These are phyloP conservation scores for Ustilago shanxiensis DNA, from an alignment of 1,284 basidiomycete genomes.

Conservation along the genomic window DNA sequence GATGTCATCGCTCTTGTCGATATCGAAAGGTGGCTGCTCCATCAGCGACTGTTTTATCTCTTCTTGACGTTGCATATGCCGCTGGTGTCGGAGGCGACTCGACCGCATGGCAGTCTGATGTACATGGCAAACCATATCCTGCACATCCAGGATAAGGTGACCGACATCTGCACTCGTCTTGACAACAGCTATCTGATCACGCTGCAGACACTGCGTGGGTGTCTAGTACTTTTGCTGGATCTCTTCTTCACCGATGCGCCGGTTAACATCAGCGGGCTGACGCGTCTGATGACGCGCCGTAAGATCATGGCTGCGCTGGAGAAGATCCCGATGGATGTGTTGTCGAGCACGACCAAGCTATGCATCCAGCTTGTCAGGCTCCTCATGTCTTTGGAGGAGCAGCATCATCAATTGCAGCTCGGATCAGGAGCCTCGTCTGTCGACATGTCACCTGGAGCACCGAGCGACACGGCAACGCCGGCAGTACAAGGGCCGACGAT, in stretches of 20 bases:
- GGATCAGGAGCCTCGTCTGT: not conserved
- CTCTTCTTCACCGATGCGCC: conserved; percentile 33
- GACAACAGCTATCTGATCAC: conserved; percentile 33
- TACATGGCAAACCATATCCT: conserved; percentile 47
- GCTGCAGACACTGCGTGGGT: conserved; percentile 40
- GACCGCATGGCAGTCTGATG: conserved; percentile 44
- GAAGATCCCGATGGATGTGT: conserved; percentile 29
- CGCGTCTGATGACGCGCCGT: conserved; percentile 40
- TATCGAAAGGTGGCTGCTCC: conserved; percentile 45
- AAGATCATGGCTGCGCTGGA: conserved; percentile 39
- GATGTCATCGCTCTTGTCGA: conserved; percentile 27
- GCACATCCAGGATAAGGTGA: conserved; percentile 45
- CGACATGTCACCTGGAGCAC: not conserved
- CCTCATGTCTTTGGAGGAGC: conserved; percentile 33
- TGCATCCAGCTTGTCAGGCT: conserved; percentile 27
- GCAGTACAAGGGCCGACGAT: not conserved
- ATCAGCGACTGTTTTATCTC: conserved; percentile 39
- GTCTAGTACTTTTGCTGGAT: conserved; percentile 36
- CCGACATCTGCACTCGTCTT: conserved; percentile 17
- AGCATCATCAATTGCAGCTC: conserved; percentile 22
- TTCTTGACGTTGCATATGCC: conserved; percentile 47
- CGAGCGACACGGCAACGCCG: not conserved
- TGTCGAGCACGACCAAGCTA: conserved; percentile 38
- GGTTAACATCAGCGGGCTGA: conserved; percentile 26
- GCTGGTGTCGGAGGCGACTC: conserved; percentile 28